Base-by-base conservation (phyloP, 2,329 filamentous ascomycete species). In the Colletotrichum costaricense region DNA sequence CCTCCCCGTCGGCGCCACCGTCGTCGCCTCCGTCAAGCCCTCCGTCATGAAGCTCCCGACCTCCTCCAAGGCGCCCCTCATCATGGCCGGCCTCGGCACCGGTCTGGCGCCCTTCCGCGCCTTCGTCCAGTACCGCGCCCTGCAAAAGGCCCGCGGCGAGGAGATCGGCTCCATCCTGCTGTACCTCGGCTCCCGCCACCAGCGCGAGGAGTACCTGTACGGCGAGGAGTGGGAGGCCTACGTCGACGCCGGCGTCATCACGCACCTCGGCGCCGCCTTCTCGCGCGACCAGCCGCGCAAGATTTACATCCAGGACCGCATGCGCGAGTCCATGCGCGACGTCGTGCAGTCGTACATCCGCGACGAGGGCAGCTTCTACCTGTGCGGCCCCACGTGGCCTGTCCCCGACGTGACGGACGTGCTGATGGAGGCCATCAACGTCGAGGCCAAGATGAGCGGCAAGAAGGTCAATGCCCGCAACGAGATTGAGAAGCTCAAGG, bases 211-310 rank as follows among this genome's bases (percentile, higher is more conserved):
- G 86, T 99, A 99, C 85, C 92, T 98, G 74, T 99, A 98, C 81
- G 97, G 97, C 75, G 97, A 99, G 84, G 97, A 99, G 84, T 99
- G 97, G 97, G 97, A 99, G 84, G 97, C 97, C 0, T 99, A 99
- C 85, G 91, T 97, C 80, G 96, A 95, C 74, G 95, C 97, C 0
- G 97, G 97, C 64, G 94, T 99, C 78, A 95, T 99, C 82, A 99
- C 97, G 0, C 90, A 98, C 55, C 91, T 99, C 63, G 97, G 97
- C 65, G 92, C 94, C 64, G 97, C 97, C 56, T 99, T 99, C 88
- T 97, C 94, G 72, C 93, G 97, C 81, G 97, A 99, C 82, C 97
- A 99, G 89, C 93, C 94, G 19, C 89, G 98, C 87, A 99, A 99
- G 92, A 98, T 99, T 76, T 99, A 99, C 85, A 99, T 99, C 80